Evolutionary conservation across 345 rosid species (phyloP), one percentile per base, ranked within the genome.

Genomic region (Syzygium aqueum): DNA sequence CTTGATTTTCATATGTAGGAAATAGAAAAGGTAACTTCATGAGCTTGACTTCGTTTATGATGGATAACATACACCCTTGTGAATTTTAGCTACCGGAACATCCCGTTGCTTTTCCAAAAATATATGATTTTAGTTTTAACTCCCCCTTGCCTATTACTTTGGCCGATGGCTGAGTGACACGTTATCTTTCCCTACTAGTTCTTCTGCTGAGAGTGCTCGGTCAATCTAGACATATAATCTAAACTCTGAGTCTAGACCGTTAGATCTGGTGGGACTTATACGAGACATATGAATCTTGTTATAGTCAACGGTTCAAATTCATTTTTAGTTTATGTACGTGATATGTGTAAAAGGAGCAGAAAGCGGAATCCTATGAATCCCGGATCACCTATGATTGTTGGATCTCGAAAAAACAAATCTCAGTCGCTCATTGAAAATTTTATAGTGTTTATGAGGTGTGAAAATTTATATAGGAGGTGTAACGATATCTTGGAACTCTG

Each of bases 291-390:
- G 67, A 59, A 59, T 59, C 67, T 59, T 3, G 0, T 59, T 11
- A 12, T 27, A 1, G 0, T 2, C 6, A 14, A 9, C 0, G 0
- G 37, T 63, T 1, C 2, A 27, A 14, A 27, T 63, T 63, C 37
- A n/a, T 1, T 2, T n/a, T 61, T 13, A 61, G 19, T 13, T 27
- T 11, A 12, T 57, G 15, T 4, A 25, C 28, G 4, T 3, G 1
- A 0, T 27, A 12, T 27, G 67, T 27, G 15, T 59, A n/a, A n/a
- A 12, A 14, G 17, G 2, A 61, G 73, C 14, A n/a, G 8, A 61
- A 61, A 27, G 30, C 9, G 8, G 14, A 61, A 0, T 57, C 73
- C 17, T 61, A 61, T 33, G 8, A 54, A 54, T 54, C 25, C 7
- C 1, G 2, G 7, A n/a, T 8, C 8, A n/a, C 14, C 19, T 6